Conservation (phyloP, 495 filamentous ascomycete species). For the Pseudotulostoma volvatum region DNA sequence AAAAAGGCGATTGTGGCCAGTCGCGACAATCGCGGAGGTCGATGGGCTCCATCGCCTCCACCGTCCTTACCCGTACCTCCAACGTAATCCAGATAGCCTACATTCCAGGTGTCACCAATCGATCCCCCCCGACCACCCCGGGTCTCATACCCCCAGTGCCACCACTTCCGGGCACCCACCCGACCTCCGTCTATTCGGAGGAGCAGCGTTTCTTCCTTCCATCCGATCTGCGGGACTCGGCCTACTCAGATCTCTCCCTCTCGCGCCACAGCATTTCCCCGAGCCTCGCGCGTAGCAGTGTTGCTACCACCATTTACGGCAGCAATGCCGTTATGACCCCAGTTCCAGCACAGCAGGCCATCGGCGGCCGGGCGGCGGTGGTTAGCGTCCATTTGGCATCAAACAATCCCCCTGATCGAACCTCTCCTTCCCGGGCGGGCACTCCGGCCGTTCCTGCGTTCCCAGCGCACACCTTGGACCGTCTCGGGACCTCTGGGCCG, state of each 20-base stretch:
- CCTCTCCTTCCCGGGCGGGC: constrained; percentile 21
- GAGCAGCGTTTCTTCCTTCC: constrained; percentile 93
- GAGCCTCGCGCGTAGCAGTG: constrained; percentile 52
- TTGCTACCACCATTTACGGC: constrained; percentile 85
- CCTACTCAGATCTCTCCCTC: constrained; percentile 47
- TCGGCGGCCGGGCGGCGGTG: constrained; percentile 71
- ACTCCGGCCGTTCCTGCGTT: constrained; percentile 37
- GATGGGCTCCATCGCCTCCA: constrained; percentile 81
- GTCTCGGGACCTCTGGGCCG: constrained; percentile 22
- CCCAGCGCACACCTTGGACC: constrained; percentile 30
- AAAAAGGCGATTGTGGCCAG: constrained; percentile 41
- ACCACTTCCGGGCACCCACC: constrained; percentile 59
- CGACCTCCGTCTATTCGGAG: constrained; percentile 36
- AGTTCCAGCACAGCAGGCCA: constrained; percentile 66
- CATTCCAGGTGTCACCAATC: constrained; percentile 92
- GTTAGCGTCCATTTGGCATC: constrained; percentile 61
- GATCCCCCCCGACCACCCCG: constrained; percentile 66
- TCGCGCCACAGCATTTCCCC: constrained; percentile 41
- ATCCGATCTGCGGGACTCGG: constrained; percentile 78
- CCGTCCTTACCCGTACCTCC: constrained; percentile 84
- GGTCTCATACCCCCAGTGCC: constrained; percentile 84
- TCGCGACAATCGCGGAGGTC: constrained; percentile 71
- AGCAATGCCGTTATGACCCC: constrained; percentile 71
- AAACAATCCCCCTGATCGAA: constrained; percentile 15
- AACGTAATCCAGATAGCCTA: constrained; percentile 99